A percentile compares a stretch with the other conserved stretches of the same genome.
phyloP scores from a whole-genome alignment of 441 rosid genomes.

The Erysimum cheiri region DNA sequence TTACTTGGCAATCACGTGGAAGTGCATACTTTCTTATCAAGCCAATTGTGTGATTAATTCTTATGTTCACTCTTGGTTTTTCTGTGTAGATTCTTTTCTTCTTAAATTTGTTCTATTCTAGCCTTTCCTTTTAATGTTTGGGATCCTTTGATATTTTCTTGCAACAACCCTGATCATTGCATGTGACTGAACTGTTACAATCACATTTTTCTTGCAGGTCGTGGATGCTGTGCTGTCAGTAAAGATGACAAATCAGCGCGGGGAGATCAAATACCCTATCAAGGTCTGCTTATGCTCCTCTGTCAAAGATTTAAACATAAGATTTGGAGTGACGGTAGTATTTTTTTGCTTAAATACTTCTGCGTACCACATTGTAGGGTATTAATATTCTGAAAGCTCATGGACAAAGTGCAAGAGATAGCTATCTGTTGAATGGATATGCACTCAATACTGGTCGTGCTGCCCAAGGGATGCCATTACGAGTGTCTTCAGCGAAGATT shows the following conservation, averaged over 20 bases:
- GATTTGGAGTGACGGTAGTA: not conserved
- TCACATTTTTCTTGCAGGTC: slow-evolving; percentile 54
- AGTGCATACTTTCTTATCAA: slow-evolving; percentile 7
- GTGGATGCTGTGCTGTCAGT: slow-evolving; percentile 89
- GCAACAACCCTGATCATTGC: slow-evolving; percentile 11
- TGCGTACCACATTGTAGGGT: slow-evolving; percentile 56
- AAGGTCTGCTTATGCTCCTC: slow-evolving; percentile 61
- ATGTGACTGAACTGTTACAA: slow-evolving; percentile 24
- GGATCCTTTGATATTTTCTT: not conserved
- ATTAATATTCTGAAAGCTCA: slow-evolving; percentile 95
- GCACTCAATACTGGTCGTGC: slow-evolving; percentile 95
- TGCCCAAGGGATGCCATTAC: slow-evolving; percentile 97
- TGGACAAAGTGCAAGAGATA: slow-evolving; percentile 91
- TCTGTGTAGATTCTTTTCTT: not conserved
- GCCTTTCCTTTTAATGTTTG: not conserved
- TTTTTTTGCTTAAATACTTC: slow-evolving; percentile 7
- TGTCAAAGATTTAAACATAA: not conserved
- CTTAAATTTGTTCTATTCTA: slow-evolving; percentile 12
- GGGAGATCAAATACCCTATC: slow-evolving; percentile 95
- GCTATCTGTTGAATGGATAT: slow-evolving; percentile 91
- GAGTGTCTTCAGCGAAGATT: slow-evolving; percentile 88
- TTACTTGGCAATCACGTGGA: slow-evolving; percentile 2
- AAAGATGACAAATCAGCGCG: slow-evolving; percentile 88
- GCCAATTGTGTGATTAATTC: not conserved
- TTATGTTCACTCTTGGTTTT: slow-evolving; percentile 7